These are phyloP conservation scores for Schwanniomyces pseudopolymorphus DNA, from an alignment of 805 yeast species.

Conservation along the genomic window DNA sequence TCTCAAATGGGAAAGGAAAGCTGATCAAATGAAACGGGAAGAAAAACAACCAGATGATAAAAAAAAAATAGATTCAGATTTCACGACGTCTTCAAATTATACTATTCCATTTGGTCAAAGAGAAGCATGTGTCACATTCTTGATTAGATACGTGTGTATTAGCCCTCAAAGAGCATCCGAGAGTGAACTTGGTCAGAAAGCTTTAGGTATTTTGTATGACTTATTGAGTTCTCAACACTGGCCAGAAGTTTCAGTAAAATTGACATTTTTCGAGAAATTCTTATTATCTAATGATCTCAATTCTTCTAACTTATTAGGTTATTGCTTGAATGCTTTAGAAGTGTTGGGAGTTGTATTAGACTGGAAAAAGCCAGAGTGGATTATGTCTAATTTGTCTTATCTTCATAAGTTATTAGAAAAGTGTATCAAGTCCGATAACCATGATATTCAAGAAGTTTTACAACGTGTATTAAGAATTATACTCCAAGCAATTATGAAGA, in stretches of 20 bases:
- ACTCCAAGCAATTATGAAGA: conserved; percentile 60
- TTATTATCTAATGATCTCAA: conserved; percentile 74
- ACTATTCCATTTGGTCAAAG: conserved; percentile 73
- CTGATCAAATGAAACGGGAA: conserved; percentile 21
- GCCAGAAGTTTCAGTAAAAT: conserved; percentile 86
- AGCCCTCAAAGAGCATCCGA: conserved; percentile 84
- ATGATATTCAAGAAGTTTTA: conserved; percentile 81
- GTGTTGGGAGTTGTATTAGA: conserved; percentile 81
- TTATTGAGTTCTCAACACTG: conserved; percentile 72
- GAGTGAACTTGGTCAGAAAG: conserved; percentile 76
- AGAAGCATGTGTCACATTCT: conserved; percentile 86
- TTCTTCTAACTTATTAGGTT: conserved; percentile 67
- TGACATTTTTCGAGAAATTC: conserved; percentile 85
- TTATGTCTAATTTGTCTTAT: conserved; percentile 63
- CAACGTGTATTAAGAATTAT: conserved; percentile 74
- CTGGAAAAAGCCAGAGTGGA: conserved; percentile 78
- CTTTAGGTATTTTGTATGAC: conserved; percentile 73
- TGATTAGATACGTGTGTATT: conserved; percentile 84
- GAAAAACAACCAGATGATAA: conserved; percentile 13
- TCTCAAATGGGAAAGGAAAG: conserved; percentile 76
- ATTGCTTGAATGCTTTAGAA: conserved; percentile 87
- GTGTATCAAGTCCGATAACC: conserved; percentile 77
- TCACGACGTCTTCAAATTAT: conserved; percentile 50
- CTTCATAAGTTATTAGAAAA: conserved; percentile 76
- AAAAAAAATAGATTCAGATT: conserved; percentile 22